Evolutionary conservation across 345 rosid genomes (phyloP).

Genomic region (Combretum micranthum): DNA sequence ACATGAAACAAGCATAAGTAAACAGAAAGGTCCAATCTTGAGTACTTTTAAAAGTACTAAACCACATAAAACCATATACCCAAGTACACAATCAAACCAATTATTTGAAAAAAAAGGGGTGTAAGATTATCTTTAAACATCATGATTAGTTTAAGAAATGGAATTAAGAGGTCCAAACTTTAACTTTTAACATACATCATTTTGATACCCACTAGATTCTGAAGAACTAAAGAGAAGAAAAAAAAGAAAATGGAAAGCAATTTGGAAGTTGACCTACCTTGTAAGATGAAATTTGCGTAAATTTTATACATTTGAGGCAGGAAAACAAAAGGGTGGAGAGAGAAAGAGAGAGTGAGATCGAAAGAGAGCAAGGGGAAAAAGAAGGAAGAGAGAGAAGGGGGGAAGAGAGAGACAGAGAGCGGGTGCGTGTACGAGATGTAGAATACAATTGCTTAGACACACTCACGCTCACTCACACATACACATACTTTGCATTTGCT

Average conservation of each 20-base stretch:
- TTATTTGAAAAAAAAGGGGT: conserved; percentile 7
- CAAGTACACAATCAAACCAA: background rate
- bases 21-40: conserved; percentile 14
- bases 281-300: conserved; percentile 2
- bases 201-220: background rate
- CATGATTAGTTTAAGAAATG: no score
- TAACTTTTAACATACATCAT: no score
- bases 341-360: background rate
- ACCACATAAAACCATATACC: no score
- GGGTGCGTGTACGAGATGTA: no score
- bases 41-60: conserved; percentile 12
- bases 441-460: no score
- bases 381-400: no score
- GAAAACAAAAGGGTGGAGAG: background rate
- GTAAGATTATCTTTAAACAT: background rate
- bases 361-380: background rate
- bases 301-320: conserved; percentile 14
- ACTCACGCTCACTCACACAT: no score
- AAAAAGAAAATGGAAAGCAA: background rate
- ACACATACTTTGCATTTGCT: no score
- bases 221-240: background rate
- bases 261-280: conserved; percentile 15
- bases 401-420: no score
- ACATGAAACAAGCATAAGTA: background rate
- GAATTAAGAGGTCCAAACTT: no score